A percentile compares a stretch with the other conserved stretches of the same genome.
phyloP scores from a whole-genome alignment of 768 basidiomycete genomes.

The Kwoniella bestiolae region DNA sequence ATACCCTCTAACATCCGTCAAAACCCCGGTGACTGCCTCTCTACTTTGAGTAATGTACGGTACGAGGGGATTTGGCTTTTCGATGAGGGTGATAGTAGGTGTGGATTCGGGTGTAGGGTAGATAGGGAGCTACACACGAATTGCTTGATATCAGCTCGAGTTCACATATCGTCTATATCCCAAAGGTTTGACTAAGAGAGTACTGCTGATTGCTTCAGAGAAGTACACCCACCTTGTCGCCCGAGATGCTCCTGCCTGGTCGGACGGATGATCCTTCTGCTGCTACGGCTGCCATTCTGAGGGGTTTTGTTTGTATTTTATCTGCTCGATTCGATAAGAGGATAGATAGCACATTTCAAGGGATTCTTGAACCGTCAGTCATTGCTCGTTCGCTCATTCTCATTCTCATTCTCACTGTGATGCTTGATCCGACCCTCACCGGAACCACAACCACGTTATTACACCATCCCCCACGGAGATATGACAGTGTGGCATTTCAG shows the following conservation, averaged over 20 bases:
- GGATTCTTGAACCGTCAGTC: neutral
- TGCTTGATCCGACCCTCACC: too few relatives aligned
- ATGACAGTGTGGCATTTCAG: neutral
- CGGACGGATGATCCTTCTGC: conserved; percentile 9
- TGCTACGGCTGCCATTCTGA: conserved; percentile 10
- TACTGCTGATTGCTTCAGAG: too few relatives aligned
- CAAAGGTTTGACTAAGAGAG: too few relatives aligned
- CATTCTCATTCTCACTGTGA: neutral
- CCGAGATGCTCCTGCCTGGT: conserved; percentile 24
- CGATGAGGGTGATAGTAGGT: conserved; percentile 69
- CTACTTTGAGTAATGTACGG: conserved; percentile 74
- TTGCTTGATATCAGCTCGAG: too few relatives aligned
- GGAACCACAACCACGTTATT: too few relatives aligned
- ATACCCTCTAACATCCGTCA: conserved; percentile 66
- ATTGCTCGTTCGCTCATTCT: neutral
- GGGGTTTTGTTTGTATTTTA: neutral
- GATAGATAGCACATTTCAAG: too few relatives aligned
- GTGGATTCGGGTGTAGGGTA: conserved; percentile 67
- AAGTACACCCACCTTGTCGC: conserved; percentile 29
- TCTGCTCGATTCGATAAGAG: neutral
- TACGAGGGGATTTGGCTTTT: conserved; percentile 75
- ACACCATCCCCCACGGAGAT: too few relatives aligned
- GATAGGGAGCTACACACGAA: conserved; percentile 70
- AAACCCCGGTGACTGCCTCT: conserved; percentile 65
- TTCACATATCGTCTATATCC: too few relatives aligned